phyloP scores from a whole-genome alignment of 2,329 filamentous ascomycete species.

The Pseudogymnoascus sp. region DNA sequence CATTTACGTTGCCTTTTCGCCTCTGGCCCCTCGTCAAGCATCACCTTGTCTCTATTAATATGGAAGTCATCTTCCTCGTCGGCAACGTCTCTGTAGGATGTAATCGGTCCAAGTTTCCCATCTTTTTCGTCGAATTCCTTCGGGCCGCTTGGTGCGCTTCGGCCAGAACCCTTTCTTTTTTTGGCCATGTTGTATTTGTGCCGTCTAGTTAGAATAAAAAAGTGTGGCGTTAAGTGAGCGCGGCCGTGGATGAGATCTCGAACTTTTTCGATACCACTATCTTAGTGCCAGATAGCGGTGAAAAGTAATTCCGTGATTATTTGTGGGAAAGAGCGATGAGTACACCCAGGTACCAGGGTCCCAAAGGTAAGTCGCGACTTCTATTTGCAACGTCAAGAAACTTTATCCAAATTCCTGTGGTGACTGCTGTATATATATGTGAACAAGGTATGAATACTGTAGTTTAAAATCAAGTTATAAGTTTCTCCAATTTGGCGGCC shows the following conservation, averaged over 20 bases:
- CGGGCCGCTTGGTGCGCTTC: slow-evolving; percentile 39
- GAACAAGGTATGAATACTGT: neutral
- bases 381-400: neutral
- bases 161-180: slow-evolving; percentile 62
- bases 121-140: slow-evolving; percentile 48
- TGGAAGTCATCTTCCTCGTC: slow-evolving; percentile 94
- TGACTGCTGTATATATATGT: neutral
- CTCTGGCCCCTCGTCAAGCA: slow-evolving; percentile 72
- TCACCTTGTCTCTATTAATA: slow-evolving; percentile 73
- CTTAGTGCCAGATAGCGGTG: slow-evolving; percentile 10
- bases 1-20: slow-evolving; percentile 67
- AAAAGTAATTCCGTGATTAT: neutral
- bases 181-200: slow-evolving; percentile 43
- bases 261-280: slow-evolving; percentile 13
- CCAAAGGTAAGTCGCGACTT: neutral
- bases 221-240: slow-evolving; percentile 9
- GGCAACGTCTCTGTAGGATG: slow-evolving; percentile 73
- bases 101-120: slow-evolving; percentile 52
- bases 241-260: slow-evolving; percentile 7
- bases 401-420: neutral
- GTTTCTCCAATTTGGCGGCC: neutral
- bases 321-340: neutral
- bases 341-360: neutral
- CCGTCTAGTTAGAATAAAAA: neutral
- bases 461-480: neutral